Base-by-base conservation (phyloP, 164 flowering plant genomes). In the Vitis amurensis region DNA sequence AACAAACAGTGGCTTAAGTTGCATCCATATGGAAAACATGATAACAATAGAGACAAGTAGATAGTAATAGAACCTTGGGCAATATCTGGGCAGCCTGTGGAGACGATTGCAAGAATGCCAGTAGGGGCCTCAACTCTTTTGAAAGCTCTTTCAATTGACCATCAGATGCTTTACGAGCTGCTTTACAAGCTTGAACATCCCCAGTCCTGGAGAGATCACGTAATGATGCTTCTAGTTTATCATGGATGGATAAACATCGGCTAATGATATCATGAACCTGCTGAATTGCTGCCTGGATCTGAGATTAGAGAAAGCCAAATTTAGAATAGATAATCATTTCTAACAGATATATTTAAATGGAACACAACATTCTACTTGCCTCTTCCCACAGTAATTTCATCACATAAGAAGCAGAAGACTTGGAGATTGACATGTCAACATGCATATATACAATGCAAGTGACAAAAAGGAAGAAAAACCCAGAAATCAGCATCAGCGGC, bases 311-410 rank as follows among this genome's bases (percentile, higher is more conserved):
- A 17, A 66, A 64, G 0, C 8, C 14, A 16, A 60, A 31, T 29
- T 60, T 55, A 3, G 11, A 15, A 29, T 30, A 37, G 30, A 11
- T 14, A 58, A 4, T 60, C 30, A 27, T 16, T 60, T 29, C 62
- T 4, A 12, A 9, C 44, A 30, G 11, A 66, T 23, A 50, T 16
- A 31, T 57, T 44, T 55, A 57, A 44, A 55, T 31, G 11, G 16
- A 55, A 59, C 17, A 16, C 6, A n/a, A 50, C 31, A 15, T 57
- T 37, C 63, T 8, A 62, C 59, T 52, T 68, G 90, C 99, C 95
- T 95, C 96, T 64, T 95, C 97, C 97, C 91, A 90, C 67, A 91
- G 98, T 74, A 84, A 79, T 77, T 86, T 91, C 66, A 98, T 97
- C 74, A 95, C 57, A 79, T 95, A 95, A 69, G 98, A 85, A 67